Percentiles rank a stretch among this genome's conserved stretches.
Evolutionary conservation across 306 rosid species (phyloP).

Genomic region (Vachellia collinsii): DNA sequence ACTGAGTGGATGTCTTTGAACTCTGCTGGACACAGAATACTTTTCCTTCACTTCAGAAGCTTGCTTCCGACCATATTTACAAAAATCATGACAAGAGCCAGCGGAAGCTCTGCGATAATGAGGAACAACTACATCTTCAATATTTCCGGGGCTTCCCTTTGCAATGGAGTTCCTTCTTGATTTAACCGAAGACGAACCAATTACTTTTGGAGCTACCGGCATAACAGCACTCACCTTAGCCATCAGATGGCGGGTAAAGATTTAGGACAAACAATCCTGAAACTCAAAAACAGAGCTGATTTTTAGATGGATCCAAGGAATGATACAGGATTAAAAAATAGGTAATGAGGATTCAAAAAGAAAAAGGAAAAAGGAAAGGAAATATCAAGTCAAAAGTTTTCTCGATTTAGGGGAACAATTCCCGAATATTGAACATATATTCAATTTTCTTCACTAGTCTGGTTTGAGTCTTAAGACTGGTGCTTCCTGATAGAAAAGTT

Average conservation of each 20-base stretch:
- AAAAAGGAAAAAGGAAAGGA: slow-evolving; percentile 1
- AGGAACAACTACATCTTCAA: slow-evolving; percentile 49
- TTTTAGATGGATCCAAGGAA: slow-evolving; percentile 21
- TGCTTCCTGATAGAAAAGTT: background rate
- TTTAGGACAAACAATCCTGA: slow-evolving; percentile 53
- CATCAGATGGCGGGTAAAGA: slow-evolving; percentile 45
- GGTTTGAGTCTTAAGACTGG: background rate
- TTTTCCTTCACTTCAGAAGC: slow-evolving; percentile 48
- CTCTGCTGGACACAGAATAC: slow-evolving; percentile 44
- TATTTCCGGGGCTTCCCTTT: slow-evolving; percentile 44
- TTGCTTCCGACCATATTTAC: slow-evolving; percentile 71
- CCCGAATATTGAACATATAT: background rate
- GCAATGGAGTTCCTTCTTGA: slow-evolving; percentile 60
- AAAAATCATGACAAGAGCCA: slow-evolving; percentile 91
- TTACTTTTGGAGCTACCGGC: slow-evolving; percentile 37
- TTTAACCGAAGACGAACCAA: slow-evolving; percentile 37
- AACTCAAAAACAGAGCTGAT: slow-evolving; percentile 32
- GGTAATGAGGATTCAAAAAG: slow-evolving; percentile 16
- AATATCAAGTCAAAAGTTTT: background rate
- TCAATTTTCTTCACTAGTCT: slow-evolving; percentile 5
- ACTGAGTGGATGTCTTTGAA: slow-evolving; percentile 39
- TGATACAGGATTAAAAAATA: background rate
- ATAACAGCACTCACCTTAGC: slow-evolving; percentile 54
- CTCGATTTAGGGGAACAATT: background rate
- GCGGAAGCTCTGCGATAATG: slow-evolving; percentile 79